Evolutionary conservation across 2,329 filamentous ascomycete genomes (phyloP), one percentile per base, ranked within the genome.

Genomic region (Chaetomiaceae sp.): DNA sequence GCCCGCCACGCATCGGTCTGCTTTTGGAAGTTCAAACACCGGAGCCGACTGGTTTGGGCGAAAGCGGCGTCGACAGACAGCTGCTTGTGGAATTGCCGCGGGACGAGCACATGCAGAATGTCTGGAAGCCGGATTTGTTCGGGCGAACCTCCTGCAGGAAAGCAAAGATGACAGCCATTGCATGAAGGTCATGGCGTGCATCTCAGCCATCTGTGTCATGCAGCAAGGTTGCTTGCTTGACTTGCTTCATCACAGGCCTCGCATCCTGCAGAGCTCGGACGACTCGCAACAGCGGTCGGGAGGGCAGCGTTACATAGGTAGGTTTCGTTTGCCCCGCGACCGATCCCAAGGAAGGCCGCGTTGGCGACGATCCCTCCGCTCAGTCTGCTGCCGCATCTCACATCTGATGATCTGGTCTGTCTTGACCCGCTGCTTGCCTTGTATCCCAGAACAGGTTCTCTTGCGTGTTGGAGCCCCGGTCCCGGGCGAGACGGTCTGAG

Each of bases 11-110:
- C 34, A 20, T 8, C 12, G 17, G 33, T 17, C 55, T 44, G n/a
- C 20, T 54, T 57, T 33, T 36, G 55, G 51, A 45, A 54, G 47
- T 46, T n/a, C n/a, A 43, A 22, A 36, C 25, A 5, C 22, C 40
- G 19, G 17, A n/a, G 19, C 25, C 14, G 36, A 20, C 43, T 37
- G 37, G n/a, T 47, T 53, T 25, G 29, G 43, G 37, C 25, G 8
- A 38, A n/a, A n/a, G 27, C 11, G 42, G 33, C 43, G 42, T 50
- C 43, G 15, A 38, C 14, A n/a, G 29, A 15, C 27, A 11, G n/a
- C 34, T 23, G 11, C 25, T 47, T 48, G 22, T 34, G 31, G 44
- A 37, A 37, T 20, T n/a, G n/a, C n/a, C n/a, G n/a, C n/a, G n/a
- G n/a, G n/a, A n/a, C n/a, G n/a, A n/a, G n/a, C n/a, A n/a, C n/a